A percentile compares a stretch with the other conserved stretches of the same genome.
phyloP scores from a whole-genome alignment of 2,329 filamentous ascomycete species.

The Fonsecaea pugnacius region DNA sequence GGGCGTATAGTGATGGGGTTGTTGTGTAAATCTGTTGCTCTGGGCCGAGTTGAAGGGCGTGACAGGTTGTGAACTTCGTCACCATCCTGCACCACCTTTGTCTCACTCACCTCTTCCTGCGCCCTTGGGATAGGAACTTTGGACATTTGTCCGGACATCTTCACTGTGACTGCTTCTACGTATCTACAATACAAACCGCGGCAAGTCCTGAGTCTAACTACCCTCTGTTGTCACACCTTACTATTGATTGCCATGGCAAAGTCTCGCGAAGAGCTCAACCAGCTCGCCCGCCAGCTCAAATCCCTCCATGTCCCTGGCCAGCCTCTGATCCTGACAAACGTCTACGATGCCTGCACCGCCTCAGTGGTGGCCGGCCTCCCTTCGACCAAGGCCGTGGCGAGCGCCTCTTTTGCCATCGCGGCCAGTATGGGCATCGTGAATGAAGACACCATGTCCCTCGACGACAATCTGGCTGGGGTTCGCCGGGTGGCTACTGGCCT shows the following conservation, averaged over 20 bases:
- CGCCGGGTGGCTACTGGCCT: constrained; percentile 51
- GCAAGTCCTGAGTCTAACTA: neutral
- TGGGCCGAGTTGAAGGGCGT: neutral
- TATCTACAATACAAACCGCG: neutral
- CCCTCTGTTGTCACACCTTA: neutral
- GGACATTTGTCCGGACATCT: neutral
- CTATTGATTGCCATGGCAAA: neutral
- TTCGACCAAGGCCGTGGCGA: constrained; percentile 54
- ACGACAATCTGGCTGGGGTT: constrained; percentile 53
- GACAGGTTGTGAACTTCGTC: neutral
- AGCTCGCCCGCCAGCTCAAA: constrained; percentile 42
- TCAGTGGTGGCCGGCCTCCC: constrained; percentile 44
- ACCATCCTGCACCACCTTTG: neutral
- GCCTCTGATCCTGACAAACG: constrained; percentile 60
- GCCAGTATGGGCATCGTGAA: constrained; percentile 52
- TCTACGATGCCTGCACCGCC: constrained; percentile 60
- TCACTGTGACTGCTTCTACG: neutral
- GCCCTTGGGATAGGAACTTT: neutral
- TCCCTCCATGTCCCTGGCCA: constrained; percentile 56
- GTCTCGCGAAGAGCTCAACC: constrained; percentile 12
- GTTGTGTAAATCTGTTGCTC: neutral
- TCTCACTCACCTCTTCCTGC: neutral
- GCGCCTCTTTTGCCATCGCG: constrained; percentile 58
- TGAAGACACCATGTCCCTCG: constrained; percentile 53
- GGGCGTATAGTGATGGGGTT: neutral